Conservation (phyloP, 768 basidiomycete genomes). For the Leccinellum rugosiceps region DNA sequence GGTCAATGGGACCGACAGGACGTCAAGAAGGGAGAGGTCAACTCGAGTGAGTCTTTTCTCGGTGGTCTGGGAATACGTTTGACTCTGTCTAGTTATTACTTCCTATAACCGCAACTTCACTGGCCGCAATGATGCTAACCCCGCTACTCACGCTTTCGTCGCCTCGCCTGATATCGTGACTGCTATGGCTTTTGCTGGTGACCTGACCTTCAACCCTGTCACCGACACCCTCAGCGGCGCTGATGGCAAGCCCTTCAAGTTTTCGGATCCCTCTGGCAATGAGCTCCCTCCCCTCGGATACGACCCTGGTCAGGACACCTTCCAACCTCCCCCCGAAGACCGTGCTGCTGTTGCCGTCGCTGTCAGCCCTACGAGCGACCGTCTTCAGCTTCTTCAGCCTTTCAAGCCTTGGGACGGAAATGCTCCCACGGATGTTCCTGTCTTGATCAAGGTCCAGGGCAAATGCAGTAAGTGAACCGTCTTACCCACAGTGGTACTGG, state of each 20-base stretch:
- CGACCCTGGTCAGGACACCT: slow-evolving; percentile 95
- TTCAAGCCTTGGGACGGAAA: slow-evolving; percentile 94
- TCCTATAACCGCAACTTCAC: slow-evolving; percentile 99
- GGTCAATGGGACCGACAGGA: slow-evolving; percentile 99
- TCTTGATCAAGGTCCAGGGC: slow-evolving; percentile 98
- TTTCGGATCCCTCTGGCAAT: slow-evolving; percentile 84
- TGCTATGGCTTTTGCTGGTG: slow-evolving; percentile 92
- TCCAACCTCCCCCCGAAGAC: slow-evolving; percentile 90
- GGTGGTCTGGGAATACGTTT: not conserved
- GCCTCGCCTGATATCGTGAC: slow-evolving; percentile 94
- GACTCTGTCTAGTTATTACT: slow-evolving; percentile 70
- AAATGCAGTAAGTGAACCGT: slow-evolving; percentile 82
- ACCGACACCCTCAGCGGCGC: slow-evolving; percentile 79
- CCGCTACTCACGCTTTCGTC: slow-evolving; percentile 96
- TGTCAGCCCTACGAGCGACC: slow-evolving; percentile 80
- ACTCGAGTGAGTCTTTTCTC: slow-evolving; percentile 73
- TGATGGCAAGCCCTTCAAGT: slow-evolving; percentile 97
- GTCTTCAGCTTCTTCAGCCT: slow-evolving; percentile 86
- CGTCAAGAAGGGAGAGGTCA: slow-evolving; percentile 93
- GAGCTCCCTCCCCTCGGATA: slow-evolving; percentile 96
- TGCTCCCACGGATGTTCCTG: slow-evolving; percentile 81
- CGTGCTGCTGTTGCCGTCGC: slow-evolving; percentile 82
- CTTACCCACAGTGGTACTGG: not conserved
- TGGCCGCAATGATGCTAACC: slow-evolving; percentile 99
- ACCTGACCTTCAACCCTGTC: slow-evolving; percentile 94